Evolutionary conservation across 129 eudicot genomes (phyloP).

Genomic region (Lonicera japonica): DNA sequence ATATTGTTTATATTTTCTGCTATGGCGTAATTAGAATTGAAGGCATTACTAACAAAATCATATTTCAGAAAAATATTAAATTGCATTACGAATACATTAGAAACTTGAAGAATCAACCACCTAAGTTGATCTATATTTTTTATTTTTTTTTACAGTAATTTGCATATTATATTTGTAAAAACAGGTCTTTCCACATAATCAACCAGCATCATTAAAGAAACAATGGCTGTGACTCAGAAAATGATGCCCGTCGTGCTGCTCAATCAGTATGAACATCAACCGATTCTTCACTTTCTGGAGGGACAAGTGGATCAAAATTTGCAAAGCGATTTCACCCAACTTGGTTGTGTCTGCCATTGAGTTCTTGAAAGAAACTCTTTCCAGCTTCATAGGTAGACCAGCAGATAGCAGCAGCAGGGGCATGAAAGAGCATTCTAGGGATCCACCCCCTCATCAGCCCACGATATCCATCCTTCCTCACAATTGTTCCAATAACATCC

Average conservation of each 20-base stretch:
- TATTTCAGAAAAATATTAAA: too few species aligned
- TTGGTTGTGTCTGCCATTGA: constrained; percentile 17
- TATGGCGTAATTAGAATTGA: too few species aligned
- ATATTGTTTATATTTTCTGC: too few species aligned
- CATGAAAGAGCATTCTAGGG: constrained; percentile 46
- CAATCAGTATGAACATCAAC: too few species aligned
- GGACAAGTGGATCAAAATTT: background rate
- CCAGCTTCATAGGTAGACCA: constrained; percentile 52
- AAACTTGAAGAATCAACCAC: background rate
- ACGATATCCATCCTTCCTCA: constrained; percentile 37
- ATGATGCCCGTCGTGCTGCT: background rate
- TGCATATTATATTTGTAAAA: background rate
- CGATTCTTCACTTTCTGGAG: too few species aligned
- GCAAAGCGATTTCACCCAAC: constrained; percentile 1
- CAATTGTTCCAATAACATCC: constrained; percentile 26
- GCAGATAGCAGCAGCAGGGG: constrained; percentile 55
- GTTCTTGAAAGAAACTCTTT: constrained; percentile 35
- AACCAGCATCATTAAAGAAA: background rate
- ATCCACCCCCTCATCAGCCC: constrained; percentile 49
- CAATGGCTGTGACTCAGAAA: background rate
- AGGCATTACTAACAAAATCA: too few species aligned
- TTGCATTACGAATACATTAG: too few species aligned
- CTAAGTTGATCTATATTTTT: background rate
- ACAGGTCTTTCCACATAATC: background rate
- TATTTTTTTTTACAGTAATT: background rate